Conservation (phyloP, 164 flowering plant genomes). For the Platanus orientalis region DNA sequence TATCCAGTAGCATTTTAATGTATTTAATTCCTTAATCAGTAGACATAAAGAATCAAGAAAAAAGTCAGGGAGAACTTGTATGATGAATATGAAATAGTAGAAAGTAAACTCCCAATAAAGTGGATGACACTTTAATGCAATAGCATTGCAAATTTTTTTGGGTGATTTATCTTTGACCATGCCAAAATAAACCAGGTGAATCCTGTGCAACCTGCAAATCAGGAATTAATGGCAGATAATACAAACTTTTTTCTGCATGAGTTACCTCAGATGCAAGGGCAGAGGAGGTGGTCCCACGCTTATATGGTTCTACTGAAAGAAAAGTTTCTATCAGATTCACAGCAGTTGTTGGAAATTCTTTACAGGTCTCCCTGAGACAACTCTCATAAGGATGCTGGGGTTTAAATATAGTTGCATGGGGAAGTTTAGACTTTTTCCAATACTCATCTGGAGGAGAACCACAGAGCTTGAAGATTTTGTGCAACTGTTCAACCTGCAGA, state of each 20-base stretch:
- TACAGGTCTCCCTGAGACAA: slow-evolving; percentile 56
- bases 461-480: slow-evolving; percentile 90
- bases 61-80: neutral
- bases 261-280: slow-evolving; percentile 74
- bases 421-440: slow-evolving; percentile 74
- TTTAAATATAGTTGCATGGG: slow-evolving; percentile 77
- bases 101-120: no score
- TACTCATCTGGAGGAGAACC: slow-evolving; percentile 89
- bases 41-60: neutral
- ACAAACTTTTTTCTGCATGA: neutral
- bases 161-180: neutral
- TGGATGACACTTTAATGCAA: neutral
- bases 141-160: neutral
- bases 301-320: slow-evolving; percentile 69
- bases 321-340: slow-evolving; percentile 53
- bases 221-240: neutral
- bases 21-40: no score
- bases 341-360: slow-evolving; percentile 51
- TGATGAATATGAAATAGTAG: neutral
- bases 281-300: slow-evolving; percentile 77
- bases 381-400: slow-evolving; percentile 79
- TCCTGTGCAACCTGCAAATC: neutral
- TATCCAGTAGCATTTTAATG: no score
- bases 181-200: neutral
- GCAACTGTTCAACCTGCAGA: slow-evolving; percentile 85